These are phyloP conservation scores for Aspergillus incahuasiensis DNA, from an alignment of 495 filamentous ascomycete species.

Conservation along the genomic window DNA sequence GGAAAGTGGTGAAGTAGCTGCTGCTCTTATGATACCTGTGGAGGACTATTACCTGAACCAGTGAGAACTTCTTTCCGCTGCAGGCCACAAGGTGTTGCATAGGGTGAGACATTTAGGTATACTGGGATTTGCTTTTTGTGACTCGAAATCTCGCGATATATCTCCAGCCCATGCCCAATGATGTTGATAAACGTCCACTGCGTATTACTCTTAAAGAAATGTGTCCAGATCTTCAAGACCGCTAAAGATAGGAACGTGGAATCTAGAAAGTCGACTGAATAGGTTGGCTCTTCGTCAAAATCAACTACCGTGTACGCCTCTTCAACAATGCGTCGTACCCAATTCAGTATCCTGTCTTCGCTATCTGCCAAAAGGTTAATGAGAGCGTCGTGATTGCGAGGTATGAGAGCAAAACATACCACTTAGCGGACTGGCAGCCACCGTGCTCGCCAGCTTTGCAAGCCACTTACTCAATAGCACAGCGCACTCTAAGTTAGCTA, in stretches of 20 bases:
- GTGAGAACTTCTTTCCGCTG: too few relatives aligned
- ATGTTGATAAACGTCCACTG: constrained; percentile 42
- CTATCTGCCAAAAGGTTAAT: constrained; percentile 24
- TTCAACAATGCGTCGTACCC: constrained; percentile 35
- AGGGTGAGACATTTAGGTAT: too few relatives aligned
- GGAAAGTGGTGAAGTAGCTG: too few relatives aligned
- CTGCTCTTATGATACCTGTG: too few relatives aligned
- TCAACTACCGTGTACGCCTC: constrained; percentile 22
- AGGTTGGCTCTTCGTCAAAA: too few relatives aligned
- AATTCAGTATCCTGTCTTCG: constrained; percentile 35
- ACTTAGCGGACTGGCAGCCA: constrained; percentile 15
- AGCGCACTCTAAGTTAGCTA: constrained; percentile 46
- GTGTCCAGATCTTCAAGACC: constrained; percentile 35
- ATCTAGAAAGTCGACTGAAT: too few relatives aligned
- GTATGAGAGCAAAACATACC: constrained; percentile 19
- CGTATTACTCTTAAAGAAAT: constrained; percentile 34
- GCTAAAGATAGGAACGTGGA: constrained; percentile 21
- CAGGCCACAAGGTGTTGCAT: too few relatives aligned
- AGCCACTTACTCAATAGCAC: constrained; percentile 49
- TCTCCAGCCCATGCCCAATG: constrained; percentile 34
- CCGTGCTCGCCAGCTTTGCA: not conserved
- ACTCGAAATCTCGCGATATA: too few relatives aligned
- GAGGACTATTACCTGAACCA: too few relatives aligned
- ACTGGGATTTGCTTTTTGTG: too few relatives aligned
- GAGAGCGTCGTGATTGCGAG: not conserved